Base-by-base conservation (phyloP, 2,329 filamentous ascomycete species). In the Fonsecaea monophora region DNA sequence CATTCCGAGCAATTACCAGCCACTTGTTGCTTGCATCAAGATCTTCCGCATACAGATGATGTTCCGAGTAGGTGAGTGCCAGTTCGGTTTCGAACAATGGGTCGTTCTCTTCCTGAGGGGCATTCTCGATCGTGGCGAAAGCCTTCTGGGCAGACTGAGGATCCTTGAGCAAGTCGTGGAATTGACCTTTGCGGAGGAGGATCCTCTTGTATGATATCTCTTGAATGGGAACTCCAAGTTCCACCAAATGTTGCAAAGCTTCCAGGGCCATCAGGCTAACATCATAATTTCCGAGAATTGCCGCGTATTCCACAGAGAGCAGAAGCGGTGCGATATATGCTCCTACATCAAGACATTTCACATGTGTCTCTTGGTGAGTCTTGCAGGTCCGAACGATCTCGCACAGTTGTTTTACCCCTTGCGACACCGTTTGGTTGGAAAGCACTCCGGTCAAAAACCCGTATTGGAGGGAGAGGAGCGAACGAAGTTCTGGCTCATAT, bases 21-120 rank as follows among this genome's bases (percentile, higher is more conserved):
- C 69, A 78, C 75, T 68, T 76, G 67, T 69, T 79, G 71, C 82
- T 90, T 77, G 90, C 88, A 9, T 88, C 84, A 15, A 86, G 79
- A 58, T 88, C 87, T 9, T 90, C 90, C 12, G 89, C 85, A 1
- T 86, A 85, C 18, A 94, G 81, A 34, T 89, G 82, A 75, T 93
- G 92, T 75, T 96, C 92, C 0, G 91, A 89, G 68, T 89, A 88
- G 0, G 88, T 87, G 6, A 97, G 79, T 70, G 93, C 86, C 76
- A 90, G 90, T 38, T 82, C 81, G 13, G 90, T 71, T 34, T 76
- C 78, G 13, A 83, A 80, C 58, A 84, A 77, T 9, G 78, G 77
- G 2, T 82, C 81, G 1, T 76, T 75, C 48, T 77, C 77, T 8
- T 75, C 76, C 10, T 75, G 73, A 5, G 84, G 70, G 59, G 85